Evolutionary conservation across 75 land plant genomes (phyloP).

Genomic region (Cunninghamia lanceolata): DNA sequence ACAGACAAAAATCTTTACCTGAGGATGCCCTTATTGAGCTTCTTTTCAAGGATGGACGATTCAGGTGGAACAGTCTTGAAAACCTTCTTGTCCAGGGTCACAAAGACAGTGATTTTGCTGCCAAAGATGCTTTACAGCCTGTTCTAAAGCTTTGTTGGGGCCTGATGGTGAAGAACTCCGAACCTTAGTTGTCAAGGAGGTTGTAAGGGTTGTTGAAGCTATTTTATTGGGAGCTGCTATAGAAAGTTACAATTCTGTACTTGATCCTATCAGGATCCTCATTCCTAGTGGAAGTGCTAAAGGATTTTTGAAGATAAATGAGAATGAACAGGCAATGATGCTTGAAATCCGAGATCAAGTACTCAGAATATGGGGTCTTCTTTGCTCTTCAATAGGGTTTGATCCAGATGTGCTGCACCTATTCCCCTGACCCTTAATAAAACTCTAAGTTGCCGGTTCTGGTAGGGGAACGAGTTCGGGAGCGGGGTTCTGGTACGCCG

Average conservation of each 20-base stretch:
- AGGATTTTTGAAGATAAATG: conserved; percentile 39
- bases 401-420: conserved; percentile 89
- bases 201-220: conserved; percentile 84
- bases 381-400: conserved; percentile 70
- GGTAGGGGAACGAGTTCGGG: too few species aligned
- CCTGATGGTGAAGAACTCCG: conserved; percentile 82
- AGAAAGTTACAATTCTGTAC: conserved; percentile 61
- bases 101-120: conserved; percentile 83
- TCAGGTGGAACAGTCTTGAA: conserved; percentile 98
- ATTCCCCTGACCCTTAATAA: too few species aligned
- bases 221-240: conserved; percentile 57
- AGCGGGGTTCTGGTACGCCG: too few species aligned
- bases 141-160: conserved; percentile 75
- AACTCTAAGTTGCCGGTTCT: too few species aligned
- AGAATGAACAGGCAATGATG: conserved; percentile 58
- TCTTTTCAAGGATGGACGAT: conserved; percentile 93
- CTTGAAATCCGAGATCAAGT: conserved; percentile 74
- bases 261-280: conserved; percentile 46
- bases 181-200: conserved; percentile 71
- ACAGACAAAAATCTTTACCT: conserved; percentile 97
- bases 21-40: conserved; percentile 92
- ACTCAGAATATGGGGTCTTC: conserved; percentile 76
- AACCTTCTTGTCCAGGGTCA: conserved; percentile 91
- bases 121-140: conserved; percentile 93
- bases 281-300: conserved; percentile 36